Conservation (phyloP, 495 filamentous ascomycete genomes). For the Bombardia bombarda region DNA sequence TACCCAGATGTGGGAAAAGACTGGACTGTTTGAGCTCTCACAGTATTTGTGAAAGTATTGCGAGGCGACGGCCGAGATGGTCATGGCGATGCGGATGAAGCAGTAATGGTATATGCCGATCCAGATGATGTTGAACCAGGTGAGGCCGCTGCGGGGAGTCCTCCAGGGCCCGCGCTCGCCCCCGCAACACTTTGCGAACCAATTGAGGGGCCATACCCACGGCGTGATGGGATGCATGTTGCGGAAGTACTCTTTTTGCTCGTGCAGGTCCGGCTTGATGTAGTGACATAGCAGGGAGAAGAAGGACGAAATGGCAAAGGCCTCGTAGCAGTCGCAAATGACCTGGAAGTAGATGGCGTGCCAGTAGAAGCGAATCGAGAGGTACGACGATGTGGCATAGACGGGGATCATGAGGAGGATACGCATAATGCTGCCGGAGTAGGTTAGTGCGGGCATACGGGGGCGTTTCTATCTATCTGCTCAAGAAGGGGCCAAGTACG, state of each 20-base stretch:
- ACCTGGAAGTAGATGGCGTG: constrained; percentile 79
- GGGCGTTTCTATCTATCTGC: no score
- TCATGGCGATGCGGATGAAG: constrained; percentile 78
- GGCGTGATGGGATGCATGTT: constrained; percentile 49
- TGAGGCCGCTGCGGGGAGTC: constrained; percentile 73
- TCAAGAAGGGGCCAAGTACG: no score
- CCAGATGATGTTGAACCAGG: constrained; percentile 94
- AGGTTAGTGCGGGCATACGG: no score
- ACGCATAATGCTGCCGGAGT: constrained; percentile 76
- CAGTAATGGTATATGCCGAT: constrained; percentile 85
- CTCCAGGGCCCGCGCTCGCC: constrained; percentile 60
- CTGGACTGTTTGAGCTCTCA: constrained; percentile 64
- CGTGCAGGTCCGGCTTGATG: constrained; percentile 68
- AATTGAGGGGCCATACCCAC: constrained; percentile 71
- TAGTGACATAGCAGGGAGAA: constrained; percentile 85
- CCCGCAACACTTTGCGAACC: constrained; percentile 61
- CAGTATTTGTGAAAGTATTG: constrained; percentile 67
- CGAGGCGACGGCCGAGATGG: constrained; percentile 66
- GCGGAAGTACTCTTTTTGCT: constrained; percentile 84
- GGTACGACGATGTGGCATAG: constrained; percentile 71
- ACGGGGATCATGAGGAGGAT: constrained; percentile 89
- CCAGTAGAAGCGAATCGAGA: constrained; percentile 69
- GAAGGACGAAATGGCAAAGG: constrained; percentile 85
- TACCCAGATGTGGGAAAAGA: constrained; percentile 82
- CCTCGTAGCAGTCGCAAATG: constrained; percentile 81